A percentile compares a stretch with the other conserved stretches of the same genome.
Evolutionary conservation across 768 basidiomycete species (phyloP).

Genomic region (Cystobasidium ongulense): DNA sequence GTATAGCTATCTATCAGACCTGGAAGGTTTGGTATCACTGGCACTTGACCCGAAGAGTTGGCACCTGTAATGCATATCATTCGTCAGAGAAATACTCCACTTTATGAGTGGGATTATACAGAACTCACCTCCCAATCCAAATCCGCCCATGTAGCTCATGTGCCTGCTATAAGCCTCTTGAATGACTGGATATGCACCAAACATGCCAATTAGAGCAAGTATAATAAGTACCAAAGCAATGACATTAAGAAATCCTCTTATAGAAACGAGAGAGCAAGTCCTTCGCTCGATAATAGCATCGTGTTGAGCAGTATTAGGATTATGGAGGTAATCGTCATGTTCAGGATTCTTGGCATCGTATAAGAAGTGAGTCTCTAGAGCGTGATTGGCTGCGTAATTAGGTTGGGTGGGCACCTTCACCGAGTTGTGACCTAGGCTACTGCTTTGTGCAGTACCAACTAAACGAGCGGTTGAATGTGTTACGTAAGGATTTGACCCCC

Average conservation of each 20-base stretch:
- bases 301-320: slow-evolving; percentile 3
- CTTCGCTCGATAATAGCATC: slow-evolving; percentile 10
- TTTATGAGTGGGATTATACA: neutral
- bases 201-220: slow-evolving; percentile 63
- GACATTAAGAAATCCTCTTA: slow-evolving; percentile 75
- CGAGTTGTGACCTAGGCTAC: neutral
- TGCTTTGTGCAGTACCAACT: neutral
- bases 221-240: slow-evolving; percentile 63
- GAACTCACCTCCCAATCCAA: neutral
- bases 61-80: slow-evolving; percentile 53
- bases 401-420: neutral
- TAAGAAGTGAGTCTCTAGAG: slow-evolving; percentile 12
- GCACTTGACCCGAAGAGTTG: slow-evolving; percentile 65
- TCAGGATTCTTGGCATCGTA: slow-evolving; percentile 25
- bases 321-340: slow-evolving; percentile 24
- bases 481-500: neutral
- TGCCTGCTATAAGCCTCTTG: slow-evolving; percentile 49
- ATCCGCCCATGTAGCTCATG: neutral
- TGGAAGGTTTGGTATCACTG: slow-evolving; percentile 15
- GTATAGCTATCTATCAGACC: slow-evolving; percentile 15
- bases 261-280: slow-evolving; percentile 54
- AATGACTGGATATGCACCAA: slow-evolving; percentile 81
- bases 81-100: too few relatives aligned
- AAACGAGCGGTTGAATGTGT: neutral
- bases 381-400: slow-evolving; percentile 7